Base-by-base conservation (phyloP, 805 yeast species). In the Candida chilensis region DNA sequence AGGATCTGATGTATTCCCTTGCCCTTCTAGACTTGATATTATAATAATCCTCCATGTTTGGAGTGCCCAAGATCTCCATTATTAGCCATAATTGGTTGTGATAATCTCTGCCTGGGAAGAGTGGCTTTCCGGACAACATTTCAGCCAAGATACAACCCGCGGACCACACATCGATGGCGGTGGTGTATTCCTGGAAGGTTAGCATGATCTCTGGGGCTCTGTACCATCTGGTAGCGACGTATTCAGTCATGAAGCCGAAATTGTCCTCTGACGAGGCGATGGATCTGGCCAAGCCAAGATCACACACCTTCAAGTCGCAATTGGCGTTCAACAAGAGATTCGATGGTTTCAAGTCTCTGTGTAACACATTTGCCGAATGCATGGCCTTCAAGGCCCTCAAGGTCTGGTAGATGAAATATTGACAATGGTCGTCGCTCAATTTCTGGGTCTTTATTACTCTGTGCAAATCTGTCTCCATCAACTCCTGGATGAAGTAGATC, bases 141-240 rank as follows among this genome's bases (percentile, higher is more conserved):
- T 82, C 92, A 0, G 83, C 88, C 19, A 82, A 45, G 20, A 82
- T 78, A 46, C 90, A 81, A 0, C 90, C 92, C 24, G 79, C 76
- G 0, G 86, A 75, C 92, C 92, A 82, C 11, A 81, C 63, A 46
- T 82, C 92, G 36, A 82, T 78, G 1, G 87, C 84, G 6, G 79
- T 74, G 2, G 88, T 71, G 40, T 82, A 82, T 42, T 77, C 78
- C 24, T 82, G 76, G 36, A 71, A 66, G 1, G 84, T 73, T 17
- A 82, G 54, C 90, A 82, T 82, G 34, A 82, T 78, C 49, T 82
- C 92, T 0, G 90, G 90, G 0, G 90, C 90, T 31, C 92, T 57
- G 48, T 82, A 82, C 90, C 90, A 82, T 42, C 92, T 60, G 6
- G 92, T 82, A 3, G 90, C 90, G 3, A 82, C 92, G 40, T 82